Base-by-base conservation (phyloP, 2,329 filamentous ascomycete species). In the Trichoderma sp. region DNA sequence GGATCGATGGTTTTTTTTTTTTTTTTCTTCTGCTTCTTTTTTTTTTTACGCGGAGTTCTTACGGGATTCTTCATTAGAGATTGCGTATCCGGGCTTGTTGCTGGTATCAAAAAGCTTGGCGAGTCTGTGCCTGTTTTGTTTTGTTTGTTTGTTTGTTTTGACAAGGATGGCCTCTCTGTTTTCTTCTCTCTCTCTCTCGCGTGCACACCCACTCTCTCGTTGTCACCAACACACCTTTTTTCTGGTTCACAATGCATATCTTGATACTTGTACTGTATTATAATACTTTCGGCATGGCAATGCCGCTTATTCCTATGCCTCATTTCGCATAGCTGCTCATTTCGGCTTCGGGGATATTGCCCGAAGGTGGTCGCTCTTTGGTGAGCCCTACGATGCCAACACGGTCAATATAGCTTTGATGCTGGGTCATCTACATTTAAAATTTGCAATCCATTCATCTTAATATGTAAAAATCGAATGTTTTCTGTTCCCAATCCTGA, bases 31-130 rank as follows among this genome's bases (percentile, higher is more conserved):
- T n/a, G n/a, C n/a, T n/a, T n/a, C n/a, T n/a, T n/a, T 52, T 63
- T 19, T 37, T 22, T 12, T 32, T 64, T n/a, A 45, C 13, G 52
- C 61, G 61, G 61, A 56, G 61, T 65, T 65, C 37, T 12, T 34
- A 42, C 22, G 48, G 50, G 48, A 25, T 64, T 56, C 29, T 56
- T 34, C 29, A 45, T 45, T 56, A 48, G 52, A 65, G 52, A 57
- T 65, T 65, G 61, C 52, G 50, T 48, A 65, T 48, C 19, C 22
- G 35, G 52, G 61, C 61, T 56, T 45, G 25, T 54, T 65, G 61
- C 61, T 57, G 61, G 61, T 53, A 56, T 65, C 61, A 65, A 65
- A 65, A 57, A 37, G 61, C 61, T 65, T 57, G 45, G 35, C 61
- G 35, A 57, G 37, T 57, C 61, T 65, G 48, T 50, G 29, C 37